Percentiles rank a stretch among this genome's conserved stretches.
Evolutionary conservation across 345 rosid genomes (phyloP).

Genomic region (Salix koriyanagi): DNA sequence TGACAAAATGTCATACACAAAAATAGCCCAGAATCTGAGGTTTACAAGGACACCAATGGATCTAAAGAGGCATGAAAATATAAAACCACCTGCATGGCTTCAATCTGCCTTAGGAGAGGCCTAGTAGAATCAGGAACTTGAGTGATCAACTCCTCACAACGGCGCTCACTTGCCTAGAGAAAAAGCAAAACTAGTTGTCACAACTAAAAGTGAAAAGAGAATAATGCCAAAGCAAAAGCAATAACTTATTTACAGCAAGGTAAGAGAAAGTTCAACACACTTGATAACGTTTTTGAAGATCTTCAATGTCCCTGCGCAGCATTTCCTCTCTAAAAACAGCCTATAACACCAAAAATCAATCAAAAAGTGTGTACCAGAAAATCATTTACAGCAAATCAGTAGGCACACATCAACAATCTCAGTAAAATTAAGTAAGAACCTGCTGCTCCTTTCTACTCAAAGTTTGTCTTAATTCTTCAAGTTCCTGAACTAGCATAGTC

Average conservation of each 20-base stretch:
- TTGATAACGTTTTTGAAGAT: slow-evolving; percentile 91
- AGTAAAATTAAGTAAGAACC: slow-evolving; percentile 43
- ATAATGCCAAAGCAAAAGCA: background rate
- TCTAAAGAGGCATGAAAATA: slow-evolving; percentile 8
- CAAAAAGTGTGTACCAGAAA: slow-evolving; percentile 8
- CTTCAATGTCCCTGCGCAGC: slow-evolving; percentile 74
- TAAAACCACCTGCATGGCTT: slow-evolving; percentile 83
- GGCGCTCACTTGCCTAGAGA: slow-evolving; percentile 89
- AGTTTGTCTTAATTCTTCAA: slow-evolving; percentile 90
- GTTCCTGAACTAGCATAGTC: slow-evolving; percentile 87
- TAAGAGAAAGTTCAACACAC: slow-evolving; percentile 31
- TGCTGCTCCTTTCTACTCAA: slow-evolving; percentile 90
- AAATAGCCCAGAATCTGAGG: background rate
- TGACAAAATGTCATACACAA: slow-evolving; percentile 13
- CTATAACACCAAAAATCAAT: slow-evolving; percentile 35
- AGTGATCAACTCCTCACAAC: slow-evolving; percentile 93
- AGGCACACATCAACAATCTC: slow-evolving; percentile 5
- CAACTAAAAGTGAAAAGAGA: slow-evolving; percentile 9
- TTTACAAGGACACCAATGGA: background rate
- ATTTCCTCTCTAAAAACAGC: slow-evolving; percentile 77
- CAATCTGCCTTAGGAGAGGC: slow-evolving; percentile 96
- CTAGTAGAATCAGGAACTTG: slow-evolving; percentile 99
- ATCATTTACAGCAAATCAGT: slow-evolving; percentile 2
- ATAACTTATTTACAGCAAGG: background rate
- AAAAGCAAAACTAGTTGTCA: slow-evolving; percentile 7